Base-by-base conservation (phyloP, 106 monocot genomes). In the Apostasia ramifera region DNA sequence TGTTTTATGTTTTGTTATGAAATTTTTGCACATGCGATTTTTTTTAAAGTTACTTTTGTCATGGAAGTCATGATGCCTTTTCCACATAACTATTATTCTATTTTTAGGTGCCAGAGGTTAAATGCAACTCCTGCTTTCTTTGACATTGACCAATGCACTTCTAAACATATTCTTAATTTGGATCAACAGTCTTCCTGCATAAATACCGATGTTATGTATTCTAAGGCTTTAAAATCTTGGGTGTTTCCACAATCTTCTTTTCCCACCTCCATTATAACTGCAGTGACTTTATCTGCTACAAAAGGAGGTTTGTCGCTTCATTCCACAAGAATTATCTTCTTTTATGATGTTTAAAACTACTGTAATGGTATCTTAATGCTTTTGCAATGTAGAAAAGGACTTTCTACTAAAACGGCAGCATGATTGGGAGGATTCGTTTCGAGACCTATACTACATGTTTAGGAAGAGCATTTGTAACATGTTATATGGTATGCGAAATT, bases 371-470 rank as follows among this genome's bases (percentile, higher is more conserved):
- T 47, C 7, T 40, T 2, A 8, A 48, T 65, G 7, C 48, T 15
- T 12, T 65, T 65, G 11, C 12, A 6, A 48, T 83, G 78, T 68
- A 95, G 95, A 89, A 66, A 57, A 57, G 5, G 77, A 84, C n/a
- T 92, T 92, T 57, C 71, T 95, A 40, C 47, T 55, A 4, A 84
- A 70, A 81, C 80, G 95, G 40, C 79, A 84, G 47, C 82, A 80
- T 26, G 86, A 87, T 44, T 95, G 95, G 95, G 95, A 92, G 71
- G 84, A 95, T 75, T 92, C 95, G 50, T 89, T 95, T 80, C 47
- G 65, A 57, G 84, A 74, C 74, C 79, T 95, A 61, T 95, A 95
- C 61, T 86, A 80, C 59, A 78, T 92, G 92, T 70, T 92, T 47
- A 79, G 95, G 53, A 88, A 84, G 66, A 82, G 74, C 40, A 49